Conservation (phyloP, 441 rosid genomes). For the Corymbia calophylla region DNA sequence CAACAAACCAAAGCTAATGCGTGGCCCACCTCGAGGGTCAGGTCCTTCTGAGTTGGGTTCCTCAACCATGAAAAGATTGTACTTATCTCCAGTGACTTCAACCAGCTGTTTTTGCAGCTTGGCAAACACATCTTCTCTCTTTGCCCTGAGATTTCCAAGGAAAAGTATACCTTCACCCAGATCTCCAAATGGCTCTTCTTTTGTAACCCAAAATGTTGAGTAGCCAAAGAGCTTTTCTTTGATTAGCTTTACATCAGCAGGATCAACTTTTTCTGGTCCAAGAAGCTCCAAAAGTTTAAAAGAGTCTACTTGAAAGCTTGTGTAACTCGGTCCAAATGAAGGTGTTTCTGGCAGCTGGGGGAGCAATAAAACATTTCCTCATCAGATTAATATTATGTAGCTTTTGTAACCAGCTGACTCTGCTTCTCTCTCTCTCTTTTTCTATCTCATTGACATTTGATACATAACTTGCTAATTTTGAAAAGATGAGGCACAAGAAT, state of each 20-base stretch:
- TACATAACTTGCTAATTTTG: background rate
- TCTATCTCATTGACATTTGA: background rate
- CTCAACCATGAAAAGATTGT: constrained; percentile 92
- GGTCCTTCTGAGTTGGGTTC: constrained; percentile 92
- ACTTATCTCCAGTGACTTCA: constrained; percentile 63
- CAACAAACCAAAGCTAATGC: constrained; percentile 89
- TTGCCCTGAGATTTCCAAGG: constrained; percentile 85
- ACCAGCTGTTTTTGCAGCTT: constrained; percentile 65
- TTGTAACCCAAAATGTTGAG: constrained; percentile 98
- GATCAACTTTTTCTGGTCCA: constrained; percentile 96
- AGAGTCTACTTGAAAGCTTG: constrained; percentile 81
- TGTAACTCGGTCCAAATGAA: constrained; percentile 59
- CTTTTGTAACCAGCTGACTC: background rate
- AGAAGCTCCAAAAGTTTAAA: constrained; percentile 95
- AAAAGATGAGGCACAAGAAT: background rate
- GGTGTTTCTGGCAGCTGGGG: constrained; percentile 54
- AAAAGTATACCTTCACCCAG: constrained; percentile 90
- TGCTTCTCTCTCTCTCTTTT: background rate
- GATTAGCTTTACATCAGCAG: constrained; percentile 72
- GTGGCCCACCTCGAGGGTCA: constrained; percentile 97
- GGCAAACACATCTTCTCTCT: constrained; percentile 74
- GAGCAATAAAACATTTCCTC: background rate
- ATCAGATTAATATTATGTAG: background rate
- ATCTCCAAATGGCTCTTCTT: constrained; percentile 97
- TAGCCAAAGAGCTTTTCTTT: constrained; percentile 88